Percentiles rank a stretch among this genome's conserved stretches.
Conservation (phyloP, 257 asterid species). For the Salvia splendens region DNA sequence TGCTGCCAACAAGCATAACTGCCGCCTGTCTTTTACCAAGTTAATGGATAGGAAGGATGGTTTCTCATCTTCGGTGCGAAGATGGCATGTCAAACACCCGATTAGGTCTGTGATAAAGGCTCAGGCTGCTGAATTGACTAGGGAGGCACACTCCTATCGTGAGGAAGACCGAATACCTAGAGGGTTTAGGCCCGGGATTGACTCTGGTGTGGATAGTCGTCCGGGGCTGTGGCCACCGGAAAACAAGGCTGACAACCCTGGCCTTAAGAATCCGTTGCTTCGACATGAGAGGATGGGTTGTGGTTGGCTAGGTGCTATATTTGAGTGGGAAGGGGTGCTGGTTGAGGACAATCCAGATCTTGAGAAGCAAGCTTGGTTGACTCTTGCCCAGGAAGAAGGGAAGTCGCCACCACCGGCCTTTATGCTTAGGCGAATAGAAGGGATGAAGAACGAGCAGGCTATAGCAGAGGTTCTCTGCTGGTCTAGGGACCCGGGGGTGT, state of each 20-base stretch:
- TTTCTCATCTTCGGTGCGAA: constrained; percentile 22
- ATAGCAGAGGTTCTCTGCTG: constrained; percentile 94
- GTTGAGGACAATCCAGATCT: constrained; percentile 84
- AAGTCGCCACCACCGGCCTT: constrained; percentile 79
- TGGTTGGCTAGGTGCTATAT: constrained; percentile 94
- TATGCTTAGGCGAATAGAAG: constrained; percentile 74
- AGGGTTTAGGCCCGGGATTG: constrained; percentile 52
- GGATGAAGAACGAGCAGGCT: constrained; percentile 98
- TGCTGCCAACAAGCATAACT: constrained; percentile 40
- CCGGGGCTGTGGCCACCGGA: constrained; percentile 84
- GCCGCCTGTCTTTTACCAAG: constrained; percentile 40
- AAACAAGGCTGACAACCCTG: constrained; percentile 80
- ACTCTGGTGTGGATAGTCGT: constrained; percentile 50
- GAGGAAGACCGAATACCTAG: constrained; percentile 56
- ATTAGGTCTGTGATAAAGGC: constrained; percentile 41
- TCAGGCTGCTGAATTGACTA: constrained; percentile 74
- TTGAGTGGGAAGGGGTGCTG: constrained; percentile 95
- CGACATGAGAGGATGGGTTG: constrained; percentile 93
- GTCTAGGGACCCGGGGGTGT: constrained; percentile 75
- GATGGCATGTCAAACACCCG: constrained; percentile 30
- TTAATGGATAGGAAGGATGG: constrained; percentile 39
- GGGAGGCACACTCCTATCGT: constrained; percentile 55
- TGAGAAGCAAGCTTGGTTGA: constrained; percentile 89
- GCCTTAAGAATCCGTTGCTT: constrained; percentile 82
- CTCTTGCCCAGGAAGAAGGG: constrained; percentile 79